A percentile compares a stretch with the other conserved stretches of the same genome.
phyloP scores from a whole-genome alignment of 2,329 filamentous ascomycete species.

The Zopfia rhizophila region DNA sequence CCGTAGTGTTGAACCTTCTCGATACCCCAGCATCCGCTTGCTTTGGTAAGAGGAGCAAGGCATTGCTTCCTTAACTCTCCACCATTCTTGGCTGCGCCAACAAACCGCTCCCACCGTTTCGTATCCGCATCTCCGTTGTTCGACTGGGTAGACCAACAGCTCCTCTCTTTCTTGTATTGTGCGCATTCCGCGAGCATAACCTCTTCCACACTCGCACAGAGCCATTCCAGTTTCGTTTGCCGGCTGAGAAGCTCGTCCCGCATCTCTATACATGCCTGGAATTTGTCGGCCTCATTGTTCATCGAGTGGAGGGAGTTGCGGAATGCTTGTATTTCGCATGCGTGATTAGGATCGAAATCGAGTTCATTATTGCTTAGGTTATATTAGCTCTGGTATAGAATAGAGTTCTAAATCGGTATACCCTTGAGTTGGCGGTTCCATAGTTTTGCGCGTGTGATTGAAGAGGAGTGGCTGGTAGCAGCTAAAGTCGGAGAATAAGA shows the following conservation, averaged over 20 bases:
- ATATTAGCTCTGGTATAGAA: too few relatives aligned
- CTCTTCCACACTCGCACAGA: slow-evolving; percentile 13
- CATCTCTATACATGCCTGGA: slow-evolving; percentile 12
- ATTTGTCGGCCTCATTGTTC: slow-evolving; percentile 13
- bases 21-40: slow-evolving; percentile 15
- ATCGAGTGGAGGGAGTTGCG: slow-evolving; percentile 4
- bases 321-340: slow-evolving; percentile 12
- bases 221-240: slow-evolving; percentile 7
- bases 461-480: too few relatives aligned
- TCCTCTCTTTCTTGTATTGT: slow-evolving; percentile 12
- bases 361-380: too few relatives aligned
- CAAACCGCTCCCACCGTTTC: slow-evolving; percentile 24
- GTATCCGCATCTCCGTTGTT: slow-evolving; percentile 11
- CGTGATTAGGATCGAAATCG: too few relatives aligned
- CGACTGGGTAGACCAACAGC: slow-evolving; percentile 5
- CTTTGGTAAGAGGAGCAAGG: slow-evolving; percentile 23
- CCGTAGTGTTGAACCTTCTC: slow-evolving; percentile 26
- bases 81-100: slow-evolving; percentile 13
- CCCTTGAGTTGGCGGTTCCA: too few relatives aligned
- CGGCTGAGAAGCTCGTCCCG: slow-evolving; percentile 13
- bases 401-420: too few relatives aligned
- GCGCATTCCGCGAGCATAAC: slow-evolving; percentile 16
- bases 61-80: slow-evolving; percentile 19
- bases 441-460: too few relatives aligned
- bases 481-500: too few relatives aligned